Base-by-base conservation (phyloP, 2,329 filamentous ascomycete genomes). In the Alternaria ethzedia region DNA sequence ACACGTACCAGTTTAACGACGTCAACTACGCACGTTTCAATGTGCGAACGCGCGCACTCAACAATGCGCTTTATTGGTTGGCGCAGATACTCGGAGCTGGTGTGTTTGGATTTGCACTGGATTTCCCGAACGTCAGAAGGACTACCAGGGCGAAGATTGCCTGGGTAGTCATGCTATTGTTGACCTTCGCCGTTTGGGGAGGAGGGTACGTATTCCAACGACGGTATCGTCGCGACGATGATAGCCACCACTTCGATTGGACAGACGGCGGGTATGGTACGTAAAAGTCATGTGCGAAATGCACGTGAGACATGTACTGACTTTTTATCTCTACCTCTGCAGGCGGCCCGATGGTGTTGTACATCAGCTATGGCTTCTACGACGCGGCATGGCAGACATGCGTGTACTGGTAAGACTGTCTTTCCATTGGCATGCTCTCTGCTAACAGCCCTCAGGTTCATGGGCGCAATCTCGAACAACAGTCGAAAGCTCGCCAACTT, bases 381-480 rank as follows among this genome's bases (percentile, higher is more conserved):
- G 94, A 97, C 75, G 92, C 94, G 49, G 87, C 89, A 55, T 97
- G 93, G 90, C 94, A 97, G 83, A 94, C 92, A 0, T 89, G 85
- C 73, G 89, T 94, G 51, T 97, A 97, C 84, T 97, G 94, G 94
- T 87, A 78, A 74, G 83, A 77, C 47, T 8, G 32, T 49, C 32
- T 25, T 12, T 20, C 5, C 6, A 43, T 49, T 9, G 30, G 15
- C 4, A 3, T 11, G 9, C 12, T 44, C 15, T 25, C 13, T 25
- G 59, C 56, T 68, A 54, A 70, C 44, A 3, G 4, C 6, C 25
- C 9, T 65, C 63, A 91, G 90, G 90, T 93, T 91, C 83, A 96
- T 97, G 90, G 94, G 94, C 54, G 89, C 94, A 8, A 86, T 97
- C 41, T 94, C 91, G 75, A 97, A 97, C 87, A 96, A 94, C 65